phyloP scores from a whole-genome alignment of 2,329 filamentous ascomycete genomes.

The Sclerotinia sclerotiorum region DNA sequence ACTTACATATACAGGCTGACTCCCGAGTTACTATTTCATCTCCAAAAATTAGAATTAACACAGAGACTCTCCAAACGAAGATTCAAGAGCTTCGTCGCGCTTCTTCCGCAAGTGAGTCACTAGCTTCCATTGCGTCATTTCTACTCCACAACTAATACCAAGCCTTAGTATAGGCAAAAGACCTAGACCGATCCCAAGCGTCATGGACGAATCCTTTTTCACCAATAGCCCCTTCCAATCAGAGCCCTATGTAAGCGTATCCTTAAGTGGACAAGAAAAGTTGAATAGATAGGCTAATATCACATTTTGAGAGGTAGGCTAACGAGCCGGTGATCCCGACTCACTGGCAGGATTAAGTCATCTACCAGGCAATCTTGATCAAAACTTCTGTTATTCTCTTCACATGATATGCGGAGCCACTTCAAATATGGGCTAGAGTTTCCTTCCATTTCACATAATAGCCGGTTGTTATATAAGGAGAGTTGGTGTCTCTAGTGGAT shows the following conservation, averaged over 20 bases:
- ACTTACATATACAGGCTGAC: slow-evolving; percentile 1
- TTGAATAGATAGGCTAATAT: slow-evolving; percentile 15
- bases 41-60: background rate
- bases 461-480: background rate
- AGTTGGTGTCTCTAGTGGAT: background rate
- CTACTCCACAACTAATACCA: background rate
- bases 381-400: background rate
- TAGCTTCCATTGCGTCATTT: background rate
- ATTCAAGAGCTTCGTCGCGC: background rate
- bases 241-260: background rate
- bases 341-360: slow-evolving; percentile 12
- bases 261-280: background rate
- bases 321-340: background rate
- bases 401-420: background rate
- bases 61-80: background rate
- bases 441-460: background rate
- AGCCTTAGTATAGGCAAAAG: background rate
- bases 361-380: background rate
- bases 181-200: slow-evolving; percentile 11
- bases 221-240: background rate
- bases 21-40: background rate
- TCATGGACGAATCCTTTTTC: background rate
- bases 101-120: background rate
- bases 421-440: background rate
- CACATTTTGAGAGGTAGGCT: background rate